Conservation (phyloP, 192 early-diverging fungal species). For the Spinellus fusiger region DNA sequence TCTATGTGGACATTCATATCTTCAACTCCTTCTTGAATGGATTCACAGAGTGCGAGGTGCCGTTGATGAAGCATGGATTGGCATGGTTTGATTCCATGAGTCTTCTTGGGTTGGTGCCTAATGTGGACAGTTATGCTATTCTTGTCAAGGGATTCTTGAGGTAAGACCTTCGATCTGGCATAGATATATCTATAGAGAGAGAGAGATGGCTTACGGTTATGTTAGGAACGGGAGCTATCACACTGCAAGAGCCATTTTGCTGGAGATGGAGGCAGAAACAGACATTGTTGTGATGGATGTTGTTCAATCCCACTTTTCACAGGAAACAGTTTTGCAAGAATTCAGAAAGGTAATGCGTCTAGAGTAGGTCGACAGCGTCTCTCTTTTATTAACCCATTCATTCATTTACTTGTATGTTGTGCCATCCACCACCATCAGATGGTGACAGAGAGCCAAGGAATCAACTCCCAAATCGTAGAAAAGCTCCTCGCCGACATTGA, state of each 20-base stretch:
- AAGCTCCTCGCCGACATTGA: constrained; percentile 24
- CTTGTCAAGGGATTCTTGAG: constrained; percentile 49
- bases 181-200: too few species aligned
- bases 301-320: constrained; percentile 34
- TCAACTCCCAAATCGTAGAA: constrained; percentile 20
- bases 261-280: constrained; percentile 35
- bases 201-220: neutral
- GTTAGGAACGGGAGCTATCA: constrained; percentile 37
- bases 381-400: neutral
- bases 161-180: too few species aligned
- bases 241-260: constrained; percentile 39
- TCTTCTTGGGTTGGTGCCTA: constrained; percentile 50
- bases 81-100: constrained; percentile 70
- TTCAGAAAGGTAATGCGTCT: constrained; percentile 34
- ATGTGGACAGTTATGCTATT: constrained; percentile 71
- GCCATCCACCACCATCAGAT: constrained; percentile 3
- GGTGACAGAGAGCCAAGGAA: constrained; percentile 9
- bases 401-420: neutral
- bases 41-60: constrained; percentile 47
- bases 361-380: neutral
- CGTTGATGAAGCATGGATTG: constrained; percentile 50
- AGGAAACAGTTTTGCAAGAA: constrained; percentile 32
- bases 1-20: constrained; percentile 60
- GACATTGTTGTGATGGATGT: constrained; percentile 19
- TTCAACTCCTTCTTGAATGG: constrained; percentile 84